Evolutionary conservation across 352 stramenopile genomes (phyloP), one percentile per base, ranked within the genome.

Genomic region (Pythium aphanidermatum): DNA sequence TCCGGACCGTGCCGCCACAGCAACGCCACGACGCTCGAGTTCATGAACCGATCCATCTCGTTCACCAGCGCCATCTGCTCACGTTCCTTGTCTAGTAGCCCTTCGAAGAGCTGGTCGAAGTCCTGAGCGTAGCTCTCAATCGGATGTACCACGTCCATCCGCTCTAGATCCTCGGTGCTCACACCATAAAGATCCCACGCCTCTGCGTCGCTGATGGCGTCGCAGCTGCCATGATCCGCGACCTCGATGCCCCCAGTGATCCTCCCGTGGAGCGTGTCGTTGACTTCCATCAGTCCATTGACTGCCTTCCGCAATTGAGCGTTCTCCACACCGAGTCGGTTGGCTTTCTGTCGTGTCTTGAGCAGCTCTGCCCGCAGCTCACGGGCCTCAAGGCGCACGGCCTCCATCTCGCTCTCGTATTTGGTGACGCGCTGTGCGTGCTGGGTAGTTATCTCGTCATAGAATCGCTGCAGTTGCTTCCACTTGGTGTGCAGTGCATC

Each of bases 1-100:
- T 58, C 66, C 7, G 76, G 74, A 2, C 74, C 73, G 41, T 84
- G 78, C 28, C 74, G 67, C 76, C 76, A 88, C 14, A 88, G 68
- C 30, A 86, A 58, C 13, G 68, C 64, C 3, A 86, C 71, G 0
- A 78, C 68, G 30, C 58, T 75, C 17, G 73, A 84, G 48, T 86
- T 79, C 51, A 86, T 79, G 51, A 81, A 86, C 17, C 73, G 63
- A 24, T 88, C 76, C 46, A 86, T 60, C 27, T 74, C 57, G 45
- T 83, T 82, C 4, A 88, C 42, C 8, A 73, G 38, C 2, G 36
- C 33, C 16, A 76, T 44, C 39, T 76, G 73, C 3, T 62, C 44
- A 9, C 58, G 56, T 31, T 78, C 73, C 12, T 66, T 58, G 1
- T 68, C 46, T 4, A 65, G 58, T 0, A 88, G 51, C 3, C 58